Conservation (phyloP, 129 eudicot species). For the Flaveria bidentis region DNA sequence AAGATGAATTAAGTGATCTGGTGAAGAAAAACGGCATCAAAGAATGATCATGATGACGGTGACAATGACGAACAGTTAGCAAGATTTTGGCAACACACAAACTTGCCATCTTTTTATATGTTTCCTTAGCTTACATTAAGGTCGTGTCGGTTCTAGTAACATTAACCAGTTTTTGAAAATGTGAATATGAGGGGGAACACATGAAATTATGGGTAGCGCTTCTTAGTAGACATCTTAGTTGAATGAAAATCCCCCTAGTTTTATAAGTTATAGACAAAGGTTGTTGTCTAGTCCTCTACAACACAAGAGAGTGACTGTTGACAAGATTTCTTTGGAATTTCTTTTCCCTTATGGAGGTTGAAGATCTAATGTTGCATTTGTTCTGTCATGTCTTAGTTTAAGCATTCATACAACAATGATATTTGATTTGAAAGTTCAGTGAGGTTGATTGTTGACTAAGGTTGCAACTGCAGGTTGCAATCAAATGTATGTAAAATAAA, state of each 20-base stretch:
- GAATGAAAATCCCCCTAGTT: conserved; percentile 7
- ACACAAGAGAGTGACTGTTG: conserved; percentile 30
- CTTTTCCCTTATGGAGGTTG: background rate
- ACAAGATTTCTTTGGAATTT: conserved; percentile 16
- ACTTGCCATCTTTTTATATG: background rate
- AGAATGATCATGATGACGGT: conserved; percentile 26
- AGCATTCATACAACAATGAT: background rate
- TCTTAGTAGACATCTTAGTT: conserved; percentile 24
- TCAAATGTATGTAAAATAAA: no score
- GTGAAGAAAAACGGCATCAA: conserved; percentile 41
- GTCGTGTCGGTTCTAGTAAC: conserved; percentile 12
- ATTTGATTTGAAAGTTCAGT: background rate
- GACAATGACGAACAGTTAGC: conserved; percentile 21
- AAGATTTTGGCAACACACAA: background rate
- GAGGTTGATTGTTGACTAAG: no score
- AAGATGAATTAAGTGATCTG: conserved; percentile 47
- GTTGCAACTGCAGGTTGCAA: no score
- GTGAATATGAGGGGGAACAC: conserved; percentile 28
- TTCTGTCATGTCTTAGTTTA: conserved; percentile 13
- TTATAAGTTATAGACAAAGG: conserved; percentile 9
- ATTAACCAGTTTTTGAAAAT: conserved; percentile 16
- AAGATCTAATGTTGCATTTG: background rate
- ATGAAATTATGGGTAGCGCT: conserved; percentile 19
- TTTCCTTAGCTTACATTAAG: conserved; percentile 13
- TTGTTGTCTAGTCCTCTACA: conserved; percentile 31